Percentiles rank a stretch among this genome's conserved stretches.
Evolutionary conservation across 2,329 filamentous ascomycete species (phyloP).

Genomic region (Sporothrix schenckii): DNA sequence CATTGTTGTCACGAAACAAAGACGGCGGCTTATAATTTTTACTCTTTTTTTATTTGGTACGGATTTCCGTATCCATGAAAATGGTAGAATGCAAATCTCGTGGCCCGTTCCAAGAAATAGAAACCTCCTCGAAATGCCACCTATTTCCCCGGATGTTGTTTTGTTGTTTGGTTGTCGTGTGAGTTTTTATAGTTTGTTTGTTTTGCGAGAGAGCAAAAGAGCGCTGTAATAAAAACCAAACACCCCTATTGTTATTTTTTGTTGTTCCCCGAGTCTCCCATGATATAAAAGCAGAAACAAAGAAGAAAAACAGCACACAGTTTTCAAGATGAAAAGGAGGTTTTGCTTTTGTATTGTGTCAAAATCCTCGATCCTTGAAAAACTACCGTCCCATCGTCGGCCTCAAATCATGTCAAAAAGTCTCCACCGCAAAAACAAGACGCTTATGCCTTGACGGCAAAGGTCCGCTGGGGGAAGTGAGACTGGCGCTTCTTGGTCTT

Average conservation of each 20-base stretch:
- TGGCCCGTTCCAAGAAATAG: neutral
- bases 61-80: neutral
- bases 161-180: neutral
- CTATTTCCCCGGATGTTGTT: neutral
- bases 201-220: constrained; percentile 24
- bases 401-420: neutral
- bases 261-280: constrained; percentile 18
- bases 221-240: constrained; percentile 26
- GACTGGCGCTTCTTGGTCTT: constrained; percentile 95
- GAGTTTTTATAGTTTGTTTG: neutral
- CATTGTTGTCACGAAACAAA: neutral
- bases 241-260: constrained; percentile 19
- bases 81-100: neutral
- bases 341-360: neutral
- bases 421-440: neutral
- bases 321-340: neutral
- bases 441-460: constrained; percentile 81
- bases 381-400: neutral
- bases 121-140: neutral
- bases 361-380: neutral
- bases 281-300: constrained; percentile 23
- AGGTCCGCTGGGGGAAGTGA: constrained; percentile 99
- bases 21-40: neutral
- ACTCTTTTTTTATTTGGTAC: constrained; percentile 26
- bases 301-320: neutral